Evolutionary conservation across 2,329 filamentous ascomycete species (phyloP), one percentile per base, ranked within the genome.

Genomic region (Colletotrichum somersetense): DNA sequence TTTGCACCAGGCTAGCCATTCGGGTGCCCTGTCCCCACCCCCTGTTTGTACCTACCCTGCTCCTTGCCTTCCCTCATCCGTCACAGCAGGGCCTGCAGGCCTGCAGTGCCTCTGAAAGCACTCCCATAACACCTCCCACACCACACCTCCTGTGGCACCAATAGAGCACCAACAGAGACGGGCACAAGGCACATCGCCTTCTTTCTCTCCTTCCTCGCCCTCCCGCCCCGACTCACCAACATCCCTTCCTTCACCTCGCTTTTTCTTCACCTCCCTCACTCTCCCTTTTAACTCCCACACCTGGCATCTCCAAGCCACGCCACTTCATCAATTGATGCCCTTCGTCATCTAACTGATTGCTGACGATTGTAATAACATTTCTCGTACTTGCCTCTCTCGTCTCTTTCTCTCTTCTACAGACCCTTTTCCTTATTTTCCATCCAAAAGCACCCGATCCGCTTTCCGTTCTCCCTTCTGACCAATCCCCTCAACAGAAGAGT

Each of bases 381-480:
- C 76, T 75, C 75, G 74, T 76, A 74, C 73, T 66, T 77, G 35
- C 35, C 71, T 66, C 59, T 71, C 70, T 56, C 74, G 75, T 75
- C 75, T 44, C 59, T 42, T 61, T 44, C 50, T 38, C 38, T 40
- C 50, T 48, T 42, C 20, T 50, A 48, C 58, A 52, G 52, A 52
- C 59, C 50, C 35, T 65, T 56, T 64, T 55, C 58, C 66, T 57
- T 64, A 62, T 70, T 66, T 30, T 30, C 62, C 57, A 55, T 57
- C 42, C 52, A 52, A 52, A 62, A 44, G 44, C 23, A 44, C 55
- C 46, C 44, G 48, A 71, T 61, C 57, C 63, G 44, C 62, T 48
- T 61, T 71, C 42, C 30, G n/a, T 57, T 30, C 62, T 67, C n/a
- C 50, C 50, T 55, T 71, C 70, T 69, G 61, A 72, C 62, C 62